These are phyloP conservation scores for Citropsis articulata DNA, from an alignment of 345 rosid species.

Conservation along the genomic window DNA sequence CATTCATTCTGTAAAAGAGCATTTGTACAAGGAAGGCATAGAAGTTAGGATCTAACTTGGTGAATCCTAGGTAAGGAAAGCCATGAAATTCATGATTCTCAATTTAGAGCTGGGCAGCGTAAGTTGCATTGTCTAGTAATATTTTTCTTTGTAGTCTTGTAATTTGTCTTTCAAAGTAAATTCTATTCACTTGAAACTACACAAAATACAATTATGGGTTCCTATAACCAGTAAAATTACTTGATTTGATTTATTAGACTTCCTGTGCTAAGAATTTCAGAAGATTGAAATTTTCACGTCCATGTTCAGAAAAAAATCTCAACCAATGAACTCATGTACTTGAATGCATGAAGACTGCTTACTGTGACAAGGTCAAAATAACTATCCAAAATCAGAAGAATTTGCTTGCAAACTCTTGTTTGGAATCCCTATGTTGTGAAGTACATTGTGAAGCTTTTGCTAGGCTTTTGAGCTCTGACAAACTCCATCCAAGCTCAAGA, in stretches of 20 bases:
- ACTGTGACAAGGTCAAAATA: too few relatives aligned
- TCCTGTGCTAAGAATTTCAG: not conserved
- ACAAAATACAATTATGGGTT: not conserved
- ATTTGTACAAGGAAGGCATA: conserved; percentile 56
- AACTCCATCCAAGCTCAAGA: conserved; percentile 35
- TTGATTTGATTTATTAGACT: not conserved
- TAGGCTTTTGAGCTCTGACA: conserved; percentile 30
- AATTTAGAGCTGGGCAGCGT: not conserved
- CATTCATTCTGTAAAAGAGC: conserved; percentile 69
- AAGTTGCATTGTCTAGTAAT: not conserved
- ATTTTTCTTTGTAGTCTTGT: not conserved
- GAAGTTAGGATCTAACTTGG: conserved; percentile 64
- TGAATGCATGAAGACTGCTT: not conserved
- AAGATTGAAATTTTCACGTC: not conserved
- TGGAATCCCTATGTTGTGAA: not conserved
- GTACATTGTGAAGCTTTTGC: conserved; percentile 18
- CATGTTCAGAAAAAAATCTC: not conserved
- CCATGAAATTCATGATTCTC: not conserved
- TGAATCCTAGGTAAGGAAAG: not conserved
- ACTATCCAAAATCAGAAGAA: conserved; percentile 19
- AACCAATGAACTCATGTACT: not conserved
- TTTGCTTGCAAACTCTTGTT: conserved; percentile 37
- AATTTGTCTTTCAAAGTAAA: not conserved
- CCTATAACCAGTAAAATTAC: not conserved
- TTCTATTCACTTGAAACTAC: not conserved